These are phyloP conservation scores for Hyphodiscus hymeniophilus DNA, from an alignment of 495 filamentous ascomycete genomes.

Conservation along the genomic window DNA sequence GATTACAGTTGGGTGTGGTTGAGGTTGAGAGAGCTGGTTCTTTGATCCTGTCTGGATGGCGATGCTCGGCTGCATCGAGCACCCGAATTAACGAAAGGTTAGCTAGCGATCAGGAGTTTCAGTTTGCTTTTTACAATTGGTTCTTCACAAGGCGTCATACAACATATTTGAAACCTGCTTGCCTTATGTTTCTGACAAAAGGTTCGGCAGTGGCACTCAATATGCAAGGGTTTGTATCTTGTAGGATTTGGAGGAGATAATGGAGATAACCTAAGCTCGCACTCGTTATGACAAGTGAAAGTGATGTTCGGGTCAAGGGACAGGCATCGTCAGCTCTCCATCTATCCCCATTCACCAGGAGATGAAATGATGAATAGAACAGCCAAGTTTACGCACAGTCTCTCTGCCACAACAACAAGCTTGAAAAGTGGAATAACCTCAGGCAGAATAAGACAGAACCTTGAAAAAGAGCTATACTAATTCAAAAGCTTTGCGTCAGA, in stretches of 20 bases:
- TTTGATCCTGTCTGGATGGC: constrained; percentile 17
- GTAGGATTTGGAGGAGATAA: constrained; percentile 21
- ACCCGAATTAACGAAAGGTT: constrained; percentile 20
- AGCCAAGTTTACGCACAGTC: too few relatives aligned
- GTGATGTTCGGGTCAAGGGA: too few relatives aligned
- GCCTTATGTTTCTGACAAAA: constrained; percentile 10
- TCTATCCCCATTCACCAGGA: too few relatives aligned
- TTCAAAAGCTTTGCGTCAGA: too few relatives aligned
- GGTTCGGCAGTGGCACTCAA: constrained; percentile 9
- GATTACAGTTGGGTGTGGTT: background rate
- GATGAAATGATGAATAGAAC: too few relatives aligned
- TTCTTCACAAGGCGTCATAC: constrained; percentile 19
- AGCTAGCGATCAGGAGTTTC: constrained; percentile 23
- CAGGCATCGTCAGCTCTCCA: too few relatives aligned
- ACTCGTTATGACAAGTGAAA: too few relatives aligned
- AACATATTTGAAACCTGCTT: constrained; percentile 9
- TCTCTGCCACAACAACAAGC: too few relatives aligned
- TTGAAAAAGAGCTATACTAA: too few relatives aligned
- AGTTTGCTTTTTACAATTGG: constrained; percentile 20
- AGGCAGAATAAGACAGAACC: too few relatives aligned
- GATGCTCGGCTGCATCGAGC: constrained; percentile 21
- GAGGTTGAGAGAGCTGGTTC: background rate
- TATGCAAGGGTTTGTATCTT: constrained; percentile 18
- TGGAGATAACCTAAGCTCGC: constrained; percentile 15
- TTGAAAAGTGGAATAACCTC: too few relatives aligned